phyloP scores from a whole-genome alignment of 208 protist species.

The Trypanosomatidae sp. region DNA sequence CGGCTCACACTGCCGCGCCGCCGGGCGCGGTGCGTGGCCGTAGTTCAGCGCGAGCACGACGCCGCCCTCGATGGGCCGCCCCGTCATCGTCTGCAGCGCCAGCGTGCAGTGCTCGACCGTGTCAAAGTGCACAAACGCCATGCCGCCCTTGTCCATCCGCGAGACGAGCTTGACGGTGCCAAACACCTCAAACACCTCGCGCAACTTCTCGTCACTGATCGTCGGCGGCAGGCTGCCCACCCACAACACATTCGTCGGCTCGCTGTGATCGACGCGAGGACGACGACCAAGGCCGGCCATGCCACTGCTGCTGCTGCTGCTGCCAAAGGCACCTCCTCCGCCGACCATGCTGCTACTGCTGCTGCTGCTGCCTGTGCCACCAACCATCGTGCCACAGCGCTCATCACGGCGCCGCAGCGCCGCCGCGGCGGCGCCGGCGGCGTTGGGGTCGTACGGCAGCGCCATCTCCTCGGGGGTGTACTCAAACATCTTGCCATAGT shows the following conservation, averaged over 20 bases:
- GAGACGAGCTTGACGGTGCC: slow-evolving; percentile 51
- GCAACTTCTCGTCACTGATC: slow-evolving; percentile 50
- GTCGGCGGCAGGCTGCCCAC: slow-evolving; percentile 56
- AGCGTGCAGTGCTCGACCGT: slow-evolving; percentile 69
- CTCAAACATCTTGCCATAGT: slow-evolving; percentile 80
- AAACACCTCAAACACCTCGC: slow-evolving; percentile 69
- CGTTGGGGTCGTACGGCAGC: slow-evolving; percentile 22
- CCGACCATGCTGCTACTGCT: background rate
- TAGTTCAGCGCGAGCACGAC: slow-evolving; percentile 76
- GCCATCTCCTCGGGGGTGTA: slow-evolving; percentile 65
- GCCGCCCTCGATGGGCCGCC: slow-evolving; percentile 46
- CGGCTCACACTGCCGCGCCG: no score
- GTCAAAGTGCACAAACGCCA: slow-evolving; percentile 81
- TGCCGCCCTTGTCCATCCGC: slow-evolving; percentile 41
- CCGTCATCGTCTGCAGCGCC: slow-evolving; percentile 63
- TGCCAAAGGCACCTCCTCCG: slow-evolving; percentile 5
- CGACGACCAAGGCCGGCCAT: slow-evolving; percentile 7
- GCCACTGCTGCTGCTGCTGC: slow-evolving; percentile 2
- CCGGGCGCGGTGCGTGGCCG: slow-evolving; percentile 34
- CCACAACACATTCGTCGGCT: slow-evolving; percentile 76
- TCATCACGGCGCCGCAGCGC: background rate
- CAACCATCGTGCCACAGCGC: no score
- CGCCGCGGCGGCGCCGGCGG: slow-evolving; percentile 6
- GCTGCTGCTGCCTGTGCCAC: background rate
- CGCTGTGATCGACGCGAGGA: slow-evolving; percentile 13